A percentile compares a stretch with the other conserved stretches of the same genome.
Evolutionary conservation across 2,329 filamentous ascomycete genomes (phyloP).

Genomic region (Byssochlamys sp.): DNA sequence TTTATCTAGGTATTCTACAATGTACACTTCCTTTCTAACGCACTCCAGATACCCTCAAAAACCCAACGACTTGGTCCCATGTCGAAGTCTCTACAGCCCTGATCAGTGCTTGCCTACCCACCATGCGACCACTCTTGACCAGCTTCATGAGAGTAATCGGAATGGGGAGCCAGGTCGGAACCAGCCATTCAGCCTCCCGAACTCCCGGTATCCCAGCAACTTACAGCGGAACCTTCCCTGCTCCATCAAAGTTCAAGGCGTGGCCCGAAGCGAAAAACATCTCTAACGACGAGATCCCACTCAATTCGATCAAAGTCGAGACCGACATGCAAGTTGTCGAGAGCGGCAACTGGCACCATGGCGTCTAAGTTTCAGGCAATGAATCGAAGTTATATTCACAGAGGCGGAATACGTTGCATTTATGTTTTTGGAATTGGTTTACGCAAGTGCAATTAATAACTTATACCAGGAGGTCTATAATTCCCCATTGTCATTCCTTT

Average conservation of each 20-base stretch:
- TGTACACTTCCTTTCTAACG: no score
- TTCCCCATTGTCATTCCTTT: no score
- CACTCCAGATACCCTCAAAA: neutral
- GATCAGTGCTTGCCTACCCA: slow-evolving; percentile 1
- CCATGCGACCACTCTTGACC: neutral
- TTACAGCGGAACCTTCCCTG: neutral
- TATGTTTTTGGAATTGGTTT: no score
- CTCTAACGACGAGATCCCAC: neutral
- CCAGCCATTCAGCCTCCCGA: neutral
- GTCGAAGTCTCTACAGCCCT: neutral
- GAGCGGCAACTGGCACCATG: neutral
- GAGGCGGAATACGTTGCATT: no score
- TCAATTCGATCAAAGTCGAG: neutral
- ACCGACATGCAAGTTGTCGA: neutral
- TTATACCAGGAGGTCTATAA: no score
- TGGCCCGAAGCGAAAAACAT: neutral
- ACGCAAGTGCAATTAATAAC: no score
- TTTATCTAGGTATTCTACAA: no score
- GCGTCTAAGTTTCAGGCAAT: neutral
- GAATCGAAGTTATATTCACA: no score
- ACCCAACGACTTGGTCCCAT: neutral
- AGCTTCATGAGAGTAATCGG: neutral
- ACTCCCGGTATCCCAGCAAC: neutral
- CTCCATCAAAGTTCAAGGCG: neutral
- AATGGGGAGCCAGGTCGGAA: neutral